phyloP scores from a whole-genome alignment of 176 grass and related monocot species.

The Pontederia crassipes region DNA sequence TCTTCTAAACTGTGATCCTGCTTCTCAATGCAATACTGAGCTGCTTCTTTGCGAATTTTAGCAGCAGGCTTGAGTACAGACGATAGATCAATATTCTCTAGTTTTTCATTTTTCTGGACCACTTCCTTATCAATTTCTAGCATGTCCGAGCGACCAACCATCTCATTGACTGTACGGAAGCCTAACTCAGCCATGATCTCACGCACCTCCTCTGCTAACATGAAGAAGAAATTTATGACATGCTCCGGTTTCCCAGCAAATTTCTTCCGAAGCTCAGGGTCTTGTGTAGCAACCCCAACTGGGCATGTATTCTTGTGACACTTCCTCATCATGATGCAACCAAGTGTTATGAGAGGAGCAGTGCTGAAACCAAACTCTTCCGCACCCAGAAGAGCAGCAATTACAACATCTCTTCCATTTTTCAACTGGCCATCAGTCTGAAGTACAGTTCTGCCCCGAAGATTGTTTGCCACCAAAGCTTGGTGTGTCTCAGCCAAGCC shows the following conservation, averaged over 20 bases:
- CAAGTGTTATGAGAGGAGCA: slow-evolving; percentile 91
- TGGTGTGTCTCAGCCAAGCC: slow-evolving; percentile 96
- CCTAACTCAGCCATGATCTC: slow-evolving; percentile 92
- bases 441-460: slow-evolving; percentile 79
- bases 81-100: slow-evolving; percentile 94
- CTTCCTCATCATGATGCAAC: slow-evolving; percentile 99
- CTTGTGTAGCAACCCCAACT: slow-evolving; percentile 98
- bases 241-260: slow-evolving; percentile 96
- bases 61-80: slow-evolving; percentile 68
- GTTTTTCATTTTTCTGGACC: slow-evolving; percentile 76
- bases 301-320: slow-evolving; percentile 95
- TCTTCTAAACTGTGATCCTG: slow-evolving; percentile 85
- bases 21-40: slow-evolving; percentile 90
- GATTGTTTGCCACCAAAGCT: slow-evolving; percentile 82
- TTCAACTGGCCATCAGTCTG: slow-evolving; percentile 98
- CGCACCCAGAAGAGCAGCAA: slow-evolving; percentile 88
- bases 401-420: slow-evolving; percentile 90
- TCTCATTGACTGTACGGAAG: slow-evolving; percentile 61
- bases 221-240: slow-evolving; percentile 99
- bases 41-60: slow-evolving; percentile 55
- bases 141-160: slow-evolving; percentile 91
- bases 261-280: slow-evolving; percentile 84
- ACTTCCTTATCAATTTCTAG: slow-evolving; percentile 87
- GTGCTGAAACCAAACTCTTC: slow-evolving; percentile 99
- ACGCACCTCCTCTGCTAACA: slow-evolving; percentile 93